These are phyloP conservation scores for Celoporthe dispersa DNA, from an alignment of 2,329 filamentous ascomycete genomes.

Conservation along the genomic window DNA sequence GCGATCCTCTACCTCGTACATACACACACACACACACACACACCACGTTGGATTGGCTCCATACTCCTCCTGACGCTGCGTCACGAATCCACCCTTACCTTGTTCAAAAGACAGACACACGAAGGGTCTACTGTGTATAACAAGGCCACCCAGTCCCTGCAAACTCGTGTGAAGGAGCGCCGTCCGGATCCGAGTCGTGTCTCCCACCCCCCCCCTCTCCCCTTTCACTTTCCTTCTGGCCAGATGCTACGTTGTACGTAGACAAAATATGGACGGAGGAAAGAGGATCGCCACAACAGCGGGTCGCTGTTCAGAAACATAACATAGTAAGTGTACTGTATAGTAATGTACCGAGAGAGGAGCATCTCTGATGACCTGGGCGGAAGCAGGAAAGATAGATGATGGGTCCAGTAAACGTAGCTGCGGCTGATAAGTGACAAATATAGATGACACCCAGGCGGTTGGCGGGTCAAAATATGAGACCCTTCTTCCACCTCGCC, in stretches of 20 bases:
- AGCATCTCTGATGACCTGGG: background rate
- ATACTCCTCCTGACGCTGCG: background rate
- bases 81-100: background rate
- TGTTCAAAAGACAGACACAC: background rate
- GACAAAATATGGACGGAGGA: background rate
- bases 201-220: no score
- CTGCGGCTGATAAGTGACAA: slow-evolving; percentile 11
- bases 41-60: background rate
- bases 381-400: background rate
- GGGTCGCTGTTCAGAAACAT: background rate
- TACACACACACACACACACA: background rate
- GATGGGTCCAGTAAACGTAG: background rate
- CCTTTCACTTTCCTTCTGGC: no score
- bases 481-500: background rate
- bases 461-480: background rate
- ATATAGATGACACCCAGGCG: background rate
- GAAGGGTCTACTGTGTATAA: no score
- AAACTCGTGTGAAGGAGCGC: background rate
- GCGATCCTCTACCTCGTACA: background rate
- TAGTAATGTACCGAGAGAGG: background rate
- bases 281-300: background rate
- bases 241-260: background rate
- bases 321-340: background rate
- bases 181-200: background rate
- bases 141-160: no score